These are phyloP conservation scores for Oemleria cerasiformis DNA, from an alignment of 306 rosid genomes.

Conservation along the genomic window DNA sequence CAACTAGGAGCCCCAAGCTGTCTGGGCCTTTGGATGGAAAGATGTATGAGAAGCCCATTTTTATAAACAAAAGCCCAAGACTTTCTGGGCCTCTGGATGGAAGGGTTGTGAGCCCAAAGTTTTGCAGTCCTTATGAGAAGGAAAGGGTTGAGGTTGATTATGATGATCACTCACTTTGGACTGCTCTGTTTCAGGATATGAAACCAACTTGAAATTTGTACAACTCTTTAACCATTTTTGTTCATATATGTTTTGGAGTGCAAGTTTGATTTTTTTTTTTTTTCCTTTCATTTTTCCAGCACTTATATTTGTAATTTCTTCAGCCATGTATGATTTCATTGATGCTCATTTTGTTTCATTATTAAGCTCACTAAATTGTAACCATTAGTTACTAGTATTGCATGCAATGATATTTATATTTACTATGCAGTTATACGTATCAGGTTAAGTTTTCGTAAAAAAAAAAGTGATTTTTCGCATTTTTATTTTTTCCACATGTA, in stretches of 20 bases:
- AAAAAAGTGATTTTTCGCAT: too few relatives aligned
- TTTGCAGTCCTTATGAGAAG: conserved; percentile 36
- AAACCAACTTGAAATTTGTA: conserved; percentile 57
- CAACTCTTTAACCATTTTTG: background rate
- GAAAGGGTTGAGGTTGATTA: conserved; percentile 43
- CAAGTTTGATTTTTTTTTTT: too few relatives aligned
- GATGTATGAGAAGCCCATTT: conserved; percentile 23
- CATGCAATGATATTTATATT: too few relatives aligned
- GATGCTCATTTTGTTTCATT: too few relatives aligned
- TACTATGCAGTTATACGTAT: too few relatives aligned
- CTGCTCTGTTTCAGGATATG: conserved; percentile 75
- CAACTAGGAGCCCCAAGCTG: conserved; percentile 44
- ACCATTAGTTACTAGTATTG: too few relatives aligned
- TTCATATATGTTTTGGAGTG: background rate
- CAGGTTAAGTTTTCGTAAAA: too few relatives aligned
- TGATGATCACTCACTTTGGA: conserved; percentile 72
- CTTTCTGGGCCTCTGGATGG: conserved; percentile 38
- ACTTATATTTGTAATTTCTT: background rate
- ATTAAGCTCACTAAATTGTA: too few relatives aligned
- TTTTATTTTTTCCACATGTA: too few relatives aligned
- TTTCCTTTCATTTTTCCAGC: background rate
- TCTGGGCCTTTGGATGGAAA: conserved; percentile 49
- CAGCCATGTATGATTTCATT: background rate
- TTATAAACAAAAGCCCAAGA: conserved; percentile 28
- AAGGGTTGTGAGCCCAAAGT: conserved; percentile 43